Evolutionary conservation across 495 filamentous ascomycete species (phyloP).

Genomic region (Penicillium daleae): DNA sequence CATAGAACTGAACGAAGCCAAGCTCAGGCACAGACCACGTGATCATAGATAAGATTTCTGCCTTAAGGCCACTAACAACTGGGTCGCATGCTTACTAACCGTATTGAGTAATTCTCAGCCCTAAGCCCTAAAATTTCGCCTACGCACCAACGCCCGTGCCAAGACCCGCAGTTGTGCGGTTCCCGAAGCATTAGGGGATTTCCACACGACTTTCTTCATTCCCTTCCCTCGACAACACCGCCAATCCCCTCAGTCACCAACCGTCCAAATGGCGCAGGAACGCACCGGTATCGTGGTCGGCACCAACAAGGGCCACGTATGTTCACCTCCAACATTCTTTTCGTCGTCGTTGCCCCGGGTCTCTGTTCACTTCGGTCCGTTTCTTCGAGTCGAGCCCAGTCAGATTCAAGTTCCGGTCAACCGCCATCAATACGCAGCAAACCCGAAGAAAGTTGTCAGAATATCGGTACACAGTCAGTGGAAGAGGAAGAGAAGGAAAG

Average conservation of each 20-base stretch:
- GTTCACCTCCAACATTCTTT: slow-evolving; percentile 38
- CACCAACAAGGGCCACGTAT: slow-evolving; percentile 89
- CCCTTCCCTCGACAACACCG: slow-evolving; percentile 49
- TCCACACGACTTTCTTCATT: slow-evolving; percentile 41
- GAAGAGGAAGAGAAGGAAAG: slow-evolving; percentile 6
- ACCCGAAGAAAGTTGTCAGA: not conserved
- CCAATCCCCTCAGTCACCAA: slow-evolving; percentile 49
- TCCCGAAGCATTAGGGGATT: slow-evolving; percentile 41
- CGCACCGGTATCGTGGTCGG: slow-evolving; percentile 79
- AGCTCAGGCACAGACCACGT: slow-evolving; percentile 7
- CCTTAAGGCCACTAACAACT: slow-evolving; percentile 14
- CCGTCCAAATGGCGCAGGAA: slow-evolving; percentile 63
- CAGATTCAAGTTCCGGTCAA: slow-evolving; percentile 17
- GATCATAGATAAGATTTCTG: not conserved
- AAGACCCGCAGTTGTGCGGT: slow-evolving; percentile 41
- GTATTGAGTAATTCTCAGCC: slow-evolving; percentile 8
- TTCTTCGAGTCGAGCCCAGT: slow-evolving; percentile 23
- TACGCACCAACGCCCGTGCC: slow-evolving; percentile 38
- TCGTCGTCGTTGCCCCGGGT: slow-evolving; percentile 11
- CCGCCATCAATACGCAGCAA: slow-evolving; percentile 8
- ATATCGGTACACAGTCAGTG: not conserved
- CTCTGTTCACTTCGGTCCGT: slow-evolving; percentile 27
- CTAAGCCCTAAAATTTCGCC: slow-evolving; percentile 43
- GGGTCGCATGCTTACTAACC: slow-evolving; percentile 15
- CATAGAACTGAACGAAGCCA: slow-evolving; percentile 1